These are phyloP conservation scores for Cupressus sempervirens DNA, from an alignment of 75 land plant genomes.

Conservation along the genomic window DNA sequence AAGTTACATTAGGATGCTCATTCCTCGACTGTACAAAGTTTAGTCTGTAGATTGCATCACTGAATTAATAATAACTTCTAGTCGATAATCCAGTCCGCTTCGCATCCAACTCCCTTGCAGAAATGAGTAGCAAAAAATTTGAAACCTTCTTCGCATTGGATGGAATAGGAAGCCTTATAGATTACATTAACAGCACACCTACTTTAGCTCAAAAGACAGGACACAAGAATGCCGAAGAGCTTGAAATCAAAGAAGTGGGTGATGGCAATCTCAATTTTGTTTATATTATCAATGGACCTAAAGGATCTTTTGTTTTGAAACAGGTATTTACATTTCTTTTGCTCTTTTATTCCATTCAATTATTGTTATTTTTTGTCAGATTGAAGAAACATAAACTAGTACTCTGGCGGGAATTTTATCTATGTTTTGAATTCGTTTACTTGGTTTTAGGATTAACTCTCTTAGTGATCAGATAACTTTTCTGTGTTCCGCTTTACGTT, in stretches of 20 bases:
- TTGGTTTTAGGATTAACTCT: neutral
- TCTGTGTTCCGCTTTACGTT: neutral
- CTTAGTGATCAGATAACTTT: neutral
- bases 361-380: neutral
- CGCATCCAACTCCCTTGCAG: neutral
- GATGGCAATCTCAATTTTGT: conserved; percentile 95
- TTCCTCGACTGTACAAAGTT: neutral
- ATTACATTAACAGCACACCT: conserved; percentile 52
- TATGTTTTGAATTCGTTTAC: neutral
- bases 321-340: conserved; percentile 40
- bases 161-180: conserved; percentile 31
- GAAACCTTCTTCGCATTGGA: conserved; percentile 31
- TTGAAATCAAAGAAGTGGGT: conserved; percentile 62
- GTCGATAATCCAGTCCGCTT: neutral
- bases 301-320: conserved; percentile 80
- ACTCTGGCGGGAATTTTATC: neutral
- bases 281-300: conserved; percentile 55
- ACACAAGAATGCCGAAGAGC: neutral
- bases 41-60: neutral
- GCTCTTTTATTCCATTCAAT: neutral
- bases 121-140: conserved; percentile 12
- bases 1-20: neutral
- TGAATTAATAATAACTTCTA: neutral
- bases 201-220: conserved; percentile 15
- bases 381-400: neutral